These are phyloP conservation scores for Diutina sp. DNA, from an alignment of 1,139 yeast genomes.

Conservation along the genomic window DNA sequence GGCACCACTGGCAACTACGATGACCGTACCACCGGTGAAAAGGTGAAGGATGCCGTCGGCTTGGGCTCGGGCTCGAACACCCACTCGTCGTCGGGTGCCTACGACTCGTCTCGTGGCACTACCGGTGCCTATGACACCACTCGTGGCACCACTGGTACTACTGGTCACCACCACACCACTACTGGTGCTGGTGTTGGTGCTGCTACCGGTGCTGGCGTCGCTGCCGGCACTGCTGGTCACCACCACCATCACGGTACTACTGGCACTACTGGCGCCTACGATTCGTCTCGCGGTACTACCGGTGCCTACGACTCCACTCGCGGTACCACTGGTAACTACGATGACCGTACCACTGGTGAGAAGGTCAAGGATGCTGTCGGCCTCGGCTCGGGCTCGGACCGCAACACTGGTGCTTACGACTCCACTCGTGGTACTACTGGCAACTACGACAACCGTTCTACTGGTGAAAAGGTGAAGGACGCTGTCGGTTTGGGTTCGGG, in stretches of 20 bases:
- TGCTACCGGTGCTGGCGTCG: neutral
- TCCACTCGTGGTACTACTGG: neutral
- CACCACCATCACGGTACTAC: neutral
- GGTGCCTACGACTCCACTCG: neutral
- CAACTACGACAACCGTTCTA: neutral
- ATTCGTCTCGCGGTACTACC: neutral
- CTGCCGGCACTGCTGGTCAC: neutral
- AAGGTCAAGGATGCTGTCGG: neutral
- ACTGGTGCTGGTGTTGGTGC: neutral
- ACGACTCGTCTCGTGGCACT: neutral
- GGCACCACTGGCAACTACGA: neutral
- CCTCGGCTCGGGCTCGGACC: neutral
- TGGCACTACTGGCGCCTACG: neutral
- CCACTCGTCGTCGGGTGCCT: neutral
- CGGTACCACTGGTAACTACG: neutral
- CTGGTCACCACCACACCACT: neutral
- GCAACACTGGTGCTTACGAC: neutral
- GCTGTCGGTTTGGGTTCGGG: neutral
- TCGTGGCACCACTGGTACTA: neutral
- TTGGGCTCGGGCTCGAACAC: neutral
- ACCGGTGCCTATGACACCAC: neutral
- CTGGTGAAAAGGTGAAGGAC: neutral
- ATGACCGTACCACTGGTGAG: neutral
- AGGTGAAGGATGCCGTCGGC: neutral
- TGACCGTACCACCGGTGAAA: neutral